Conservation (phyloP, 2,329 filamentous ascomycete genomes). For the Penicillium capsulatum region DNA sequence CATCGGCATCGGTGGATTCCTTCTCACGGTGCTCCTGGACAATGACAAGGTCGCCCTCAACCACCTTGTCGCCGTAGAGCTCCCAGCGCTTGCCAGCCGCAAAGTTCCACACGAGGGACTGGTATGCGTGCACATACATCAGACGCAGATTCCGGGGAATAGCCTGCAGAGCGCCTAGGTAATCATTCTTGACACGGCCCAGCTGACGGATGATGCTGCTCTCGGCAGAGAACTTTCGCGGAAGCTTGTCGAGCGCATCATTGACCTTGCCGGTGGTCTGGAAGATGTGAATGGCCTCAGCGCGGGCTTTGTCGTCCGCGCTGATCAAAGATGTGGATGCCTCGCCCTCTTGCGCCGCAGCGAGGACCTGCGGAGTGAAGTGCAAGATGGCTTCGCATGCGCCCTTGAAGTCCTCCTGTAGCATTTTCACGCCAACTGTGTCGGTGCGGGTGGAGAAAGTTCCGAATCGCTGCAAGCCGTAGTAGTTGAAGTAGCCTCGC, state of each 20-base stretch:
- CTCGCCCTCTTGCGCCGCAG: constrained; percentile 49
- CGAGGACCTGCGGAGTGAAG: constrained; percentile 62
- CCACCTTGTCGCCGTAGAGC: constrained; percentile 65
- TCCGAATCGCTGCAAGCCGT: constrained; percentile 93
- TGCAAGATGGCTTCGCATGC: constrained; percentile 74
- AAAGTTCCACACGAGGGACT: constrained; percentile 90
- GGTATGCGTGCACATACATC: constrained; percentile 97
- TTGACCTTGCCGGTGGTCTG: constrained; percentile 55
- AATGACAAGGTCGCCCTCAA: constrained; percentile 81
- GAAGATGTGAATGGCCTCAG: constrained; percentile 74
- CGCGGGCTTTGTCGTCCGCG: constrained; percentile 73
- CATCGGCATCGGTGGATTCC: constrained; percentile 28
- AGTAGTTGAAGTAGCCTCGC: constrained; percentile 94
- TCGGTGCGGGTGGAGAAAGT: constrained; percentile 84
- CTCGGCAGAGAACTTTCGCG: constrained; percentile 78
- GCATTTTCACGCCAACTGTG: constrained; percentile 74
- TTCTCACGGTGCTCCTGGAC: constrained; percentile 55
- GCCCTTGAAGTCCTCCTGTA: constrained; percentile 74
- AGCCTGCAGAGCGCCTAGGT: constrained; percentile 70
- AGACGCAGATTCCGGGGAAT: constrained; percentile 78
- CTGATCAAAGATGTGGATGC: constrained; percentile 50
- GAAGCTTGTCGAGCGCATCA: constrained; percentile 64
- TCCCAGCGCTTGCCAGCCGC: constrained; percentile 77
- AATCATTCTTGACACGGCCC: constrained; percentile 58
- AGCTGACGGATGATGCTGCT: constrained; percentile 73